Evolutionary conservation across 257 asterid genomes (phyloP).

Genomic region (Ilex asprella): DNA sequence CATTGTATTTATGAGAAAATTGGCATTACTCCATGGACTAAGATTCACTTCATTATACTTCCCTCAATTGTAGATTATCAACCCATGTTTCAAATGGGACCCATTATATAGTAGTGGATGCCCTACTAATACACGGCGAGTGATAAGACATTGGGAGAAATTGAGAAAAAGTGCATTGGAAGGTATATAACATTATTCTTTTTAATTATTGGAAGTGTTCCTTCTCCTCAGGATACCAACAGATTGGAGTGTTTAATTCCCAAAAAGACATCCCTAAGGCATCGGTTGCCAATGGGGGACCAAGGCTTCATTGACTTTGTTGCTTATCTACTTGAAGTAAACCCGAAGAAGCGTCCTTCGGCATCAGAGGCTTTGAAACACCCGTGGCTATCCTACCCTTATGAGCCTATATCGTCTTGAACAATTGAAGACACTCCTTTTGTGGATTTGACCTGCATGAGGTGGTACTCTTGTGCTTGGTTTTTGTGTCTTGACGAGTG

Average conservation of each 20-base stretch:
- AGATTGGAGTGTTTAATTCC: constrained; percentile 90
- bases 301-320: constrained; percentile 93
- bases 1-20: no score
- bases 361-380: constrained; percentile 91
- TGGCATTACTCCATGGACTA: no score
- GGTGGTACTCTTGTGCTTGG: constrained; percentile 2
- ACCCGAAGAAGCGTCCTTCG: constrained; percentile 83
- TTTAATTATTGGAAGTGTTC: not conserved
- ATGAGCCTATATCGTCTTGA: constrained; percentile 93
- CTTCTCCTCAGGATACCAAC: constrained; percentile 56
- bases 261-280: constrained; percentile 87
- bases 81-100: no score
- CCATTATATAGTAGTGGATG: no score
- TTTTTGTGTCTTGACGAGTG: constrained; percentile 9
- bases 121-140: no score
- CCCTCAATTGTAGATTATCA: no score
- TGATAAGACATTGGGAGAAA: no score
- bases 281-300: constrained; percentile 97
- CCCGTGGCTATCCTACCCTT: constrained; percentile 95
- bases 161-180: not conserved
- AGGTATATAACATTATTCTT: not conserved
- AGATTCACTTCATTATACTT: no score
- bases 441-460: constrained; percentile 4
- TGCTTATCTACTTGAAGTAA: constrained; percentile 73
- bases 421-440: not conserved